Evolutionary conservation across 768 basidiomycete genomes (phyloP).

Genomic region (Pleurotus sapidus): DNA sequence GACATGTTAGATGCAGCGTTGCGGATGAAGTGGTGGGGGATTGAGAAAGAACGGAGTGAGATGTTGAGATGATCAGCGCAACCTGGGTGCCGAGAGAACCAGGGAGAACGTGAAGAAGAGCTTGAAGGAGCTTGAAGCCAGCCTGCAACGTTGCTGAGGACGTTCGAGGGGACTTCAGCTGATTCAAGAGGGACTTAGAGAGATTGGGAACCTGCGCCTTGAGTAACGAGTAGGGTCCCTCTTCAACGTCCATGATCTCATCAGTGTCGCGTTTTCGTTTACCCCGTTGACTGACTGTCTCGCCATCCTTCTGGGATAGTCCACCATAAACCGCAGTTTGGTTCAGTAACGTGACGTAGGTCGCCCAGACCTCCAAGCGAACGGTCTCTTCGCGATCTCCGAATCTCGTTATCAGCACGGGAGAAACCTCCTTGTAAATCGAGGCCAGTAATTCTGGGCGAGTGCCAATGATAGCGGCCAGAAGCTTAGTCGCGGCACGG

Average conservation of each 20-base stretch:
- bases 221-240: slow-evolving; percentile 70
- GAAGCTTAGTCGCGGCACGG: slow-evolving; percentile 87
- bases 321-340: slow-evolving; percentile 84
- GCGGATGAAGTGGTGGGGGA: slow-evolving; percentile 76
- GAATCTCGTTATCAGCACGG: slow-evolving; percentile 87
- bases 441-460: slow-evolving; percentile 82
- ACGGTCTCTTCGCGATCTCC: slow-evolving; percentile 96
- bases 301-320: slow-evolving; percentile 44
- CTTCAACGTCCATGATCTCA: slow-evolving; percentile 71
- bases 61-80: slow-evolving; percentile 56
- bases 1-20: slow-evolving; percentile 75
- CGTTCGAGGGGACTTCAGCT: slow-evolving; percentile 81
- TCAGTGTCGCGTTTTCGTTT: slow-evolving; percentile 76
- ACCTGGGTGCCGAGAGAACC: slow-evolving; percentile 78
- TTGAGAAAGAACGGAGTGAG: slow-evolving; percentile 63
- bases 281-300: slow-evolving; percentile 49
- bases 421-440: slow-evolving; percentile 83
- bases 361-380: slow-evolving; percentile 86
- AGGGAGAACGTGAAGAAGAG: slow-evolving; percentile 75
- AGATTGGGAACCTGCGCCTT: slow-evolving; percentile 74
- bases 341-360: slow-evolving; percentile 76
- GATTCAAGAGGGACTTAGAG: slow-evolving; percentile 79
- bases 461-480: slow-evolving; percentile 82
- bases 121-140: slow-evolving; percentile 76
- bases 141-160: slow-evolving; percentile 77